Percentiles rank a stretch among this genome's conserved stretches.
Conservation (phyloP, 2,329 filamentous ascomycete genomes). For the Colletotrichum siamense region DNA sequence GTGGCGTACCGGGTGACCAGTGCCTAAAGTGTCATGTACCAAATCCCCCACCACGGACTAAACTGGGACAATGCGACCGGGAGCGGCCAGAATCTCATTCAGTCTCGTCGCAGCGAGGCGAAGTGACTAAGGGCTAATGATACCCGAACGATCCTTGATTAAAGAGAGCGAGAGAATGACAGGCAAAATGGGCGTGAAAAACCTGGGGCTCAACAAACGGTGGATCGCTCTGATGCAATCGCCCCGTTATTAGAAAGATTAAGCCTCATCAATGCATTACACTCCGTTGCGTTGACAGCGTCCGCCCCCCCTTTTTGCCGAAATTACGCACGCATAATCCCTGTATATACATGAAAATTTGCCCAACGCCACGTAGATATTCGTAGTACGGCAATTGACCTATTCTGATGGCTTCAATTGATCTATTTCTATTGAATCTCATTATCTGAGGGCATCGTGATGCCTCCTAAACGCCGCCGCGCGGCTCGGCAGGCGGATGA, state of each 20-base stretch:
- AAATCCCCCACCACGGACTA: background rate
- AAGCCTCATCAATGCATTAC: background rate
- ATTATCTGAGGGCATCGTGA: too few species aligned
- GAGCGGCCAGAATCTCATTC: background rate
- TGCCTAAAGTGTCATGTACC: background rate
- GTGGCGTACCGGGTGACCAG: background rate
- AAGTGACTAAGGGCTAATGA: background rate
- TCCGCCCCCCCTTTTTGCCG: too few species aligned
- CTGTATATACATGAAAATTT: too few species aligned
- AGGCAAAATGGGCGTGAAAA: background rate
- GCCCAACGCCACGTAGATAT: too few species aligned
- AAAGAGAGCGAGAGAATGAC: background rate
- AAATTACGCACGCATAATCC: too few species aligned
- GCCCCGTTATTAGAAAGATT: constrained; percentile 1
- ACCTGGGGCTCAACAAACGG: constrained; percentile 16
- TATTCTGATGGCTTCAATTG: too few species aligned
- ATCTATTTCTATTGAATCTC: too few species aligned
- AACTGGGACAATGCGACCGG: background rate
- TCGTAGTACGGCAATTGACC: too few species aligned
- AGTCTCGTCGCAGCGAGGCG: background rate
- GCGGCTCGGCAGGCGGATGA: too few species aligned
- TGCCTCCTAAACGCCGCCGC: too few species aligned
- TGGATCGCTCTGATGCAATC: constrained; percentile 2
- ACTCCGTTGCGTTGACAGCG: too few species aligned
- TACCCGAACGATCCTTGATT: background rate